Base-by-base conservation (phyloP, 495 filamentous ascomycete species). In the Bacidia rubella region DNA sequence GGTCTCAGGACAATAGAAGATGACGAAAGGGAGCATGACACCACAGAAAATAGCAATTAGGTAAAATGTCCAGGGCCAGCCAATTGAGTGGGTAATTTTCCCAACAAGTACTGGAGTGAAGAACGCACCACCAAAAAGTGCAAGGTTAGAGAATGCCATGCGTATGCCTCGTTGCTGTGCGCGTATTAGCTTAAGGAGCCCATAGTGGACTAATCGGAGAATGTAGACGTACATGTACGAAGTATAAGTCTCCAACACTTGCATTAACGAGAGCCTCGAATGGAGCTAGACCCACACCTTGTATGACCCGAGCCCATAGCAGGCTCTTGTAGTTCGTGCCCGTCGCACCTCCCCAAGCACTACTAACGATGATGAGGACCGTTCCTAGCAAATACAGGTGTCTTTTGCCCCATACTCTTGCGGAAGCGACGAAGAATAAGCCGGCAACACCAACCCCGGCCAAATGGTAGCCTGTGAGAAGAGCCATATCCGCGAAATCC, bases 331-430 rank as follows among this genome's bases (percentile, higher is more conserved):
- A 86, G 60, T 78, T 81, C 12, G 70, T 70, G 2, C 72, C 73
- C 50, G 74, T 81, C 0, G 70, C 78, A n/a, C 88, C 90, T 22
- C 77, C 87, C 90, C 90, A 96, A 1, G 75, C 74, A 53, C 78
- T 78, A 43, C 83, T 84, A 22, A 74, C 63, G 23, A 90, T 74
- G 57, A 94, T 71, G 54, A 94, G 70, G 17, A 87, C 40, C 20
- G 83, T 82, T 0, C 86, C 90, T n/a, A 88, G 60, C 21, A 96
- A 59, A 65, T 90, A 96, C 3, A 86, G 64, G 71, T 96, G 90
- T 17, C 90, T 75, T 64, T 94, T 95, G 24, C 90, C 90, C 85
- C 85, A 95, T 57, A 95, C 79, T 48, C 88, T 75, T n/a, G 87
- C 86, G 1, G 83, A 85, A 0, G 90, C 84, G 7, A 96, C 89